A percentile compares a stretch with the other conserved stretches of the same genome.
These are phyloP conservation scores for Vitis hybrid DNA, from an alignment of 177 flowering plant species.

Conservation along the genomic window DNA sequence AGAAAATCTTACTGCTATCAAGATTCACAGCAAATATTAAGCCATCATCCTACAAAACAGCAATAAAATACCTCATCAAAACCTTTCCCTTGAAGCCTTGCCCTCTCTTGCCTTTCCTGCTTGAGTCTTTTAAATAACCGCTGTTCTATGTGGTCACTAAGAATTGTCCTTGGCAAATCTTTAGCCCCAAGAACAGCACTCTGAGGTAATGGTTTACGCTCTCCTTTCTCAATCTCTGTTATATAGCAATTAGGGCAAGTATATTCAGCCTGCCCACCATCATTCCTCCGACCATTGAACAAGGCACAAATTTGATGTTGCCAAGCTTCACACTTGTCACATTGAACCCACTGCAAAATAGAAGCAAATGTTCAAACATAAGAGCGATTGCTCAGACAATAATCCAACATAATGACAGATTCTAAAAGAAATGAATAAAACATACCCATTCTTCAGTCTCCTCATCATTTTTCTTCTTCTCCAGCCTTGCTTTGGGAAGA, in stretches of 20 bases:
- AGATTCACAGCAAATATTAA: background rate
- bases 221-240: conserved; percentile 76
- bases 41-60: background rate
- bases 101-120: conserved; percentile 86
- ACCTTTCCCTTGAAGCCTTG: conserved; percentile 66
- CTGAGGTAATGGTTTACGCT: conserved; percentile 90
- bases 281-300: conserved; percentile 95
- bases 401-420: background rate
- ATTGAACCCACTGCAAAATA: conserved; percentile 93
- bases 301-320: conserved; percentile 99
- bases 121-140: conserved; percentile 65
- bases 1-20: background rate
- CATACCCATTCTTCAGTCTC: conserved; percentile 98
- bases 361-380: background rate
- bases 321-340: conserved; percentile 99
- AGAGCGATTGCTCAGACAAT: background rate
- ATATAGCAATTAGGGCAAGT: conserved; percentile 95
- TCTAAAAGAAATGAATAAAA: background rate
- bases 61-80: conserved; percentile 70
- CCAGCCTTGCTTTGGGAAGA: conserved; percentile 65
- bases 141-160: conserved; percentile 94
- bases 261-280: conserved; percentile 98
- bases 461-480: conserved; percentile 95
- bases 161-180: conserved; percentile 90
- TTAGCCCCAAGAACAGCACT: conserved; percentile 99